Evolutionary conservation across 2,329 filamentous ascomycete genomes (phyloP), one percentile per base, ranked within the genome.

Genomic region (Colletotrichum lindemuthianum): DNA sequence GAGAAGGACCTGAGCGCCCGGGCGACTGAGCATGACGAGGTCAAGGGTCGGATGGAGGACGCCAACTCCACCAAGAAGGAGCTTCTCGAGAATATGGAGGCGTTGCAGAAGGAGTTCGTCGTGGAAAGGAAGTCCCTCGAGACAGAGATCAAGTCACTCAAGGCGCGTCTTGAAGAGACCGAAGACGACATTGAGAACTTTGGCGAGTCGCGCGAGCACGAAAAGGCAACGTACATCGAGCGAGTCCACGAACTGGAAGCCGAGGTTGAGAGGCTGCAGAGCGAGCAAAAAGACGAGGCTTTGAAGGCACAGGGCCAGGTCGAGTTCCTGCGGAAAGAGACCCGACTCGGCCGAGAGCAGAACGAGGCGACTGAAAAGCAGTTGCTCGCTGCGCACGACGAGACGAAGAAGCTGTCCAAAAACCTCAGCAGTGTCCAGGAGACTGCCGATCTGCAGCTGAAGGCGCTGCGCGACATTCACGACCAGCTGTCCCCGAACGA

Each of bases 161-260:
- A 91, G 72, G 83, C 89, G 58, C 91, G 90, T 56, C 82, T 96
- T 0, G 96, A 98, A 73, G 93, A 98, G 70, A 86, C 91, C 6
- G 96, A 99, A 77, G 94, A 97, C 71, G 94, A 97, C 73, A 87
- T 98, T 55, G 94, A 97, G 70, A 86, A 93, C 65, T 87, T 95
- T 59, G 85, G 92, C 45, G 92, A 93, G 70, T 93, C 91, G 44
- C 87, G 92, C 47, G 93, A 97, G 69, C 90, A 96, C 69, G 92
- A 96, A 71, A 92, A 89, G 72, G 87, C 86, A 4, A 85, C 86
- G 2, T 84, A 89, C 48, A 90, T 95, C 67, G 87, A 90, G 50
- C 89, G 84, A 63, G 81, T 93, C 37, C 87, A 87, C 49, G 81
- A 83, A 8, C 83, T 97, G 1, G 87, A 93, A 71, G 81, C 86